Evolutionary conservation across 352 stramenopile genomes (phyloP).

Genomic region (Pythium biforme): DNA sequence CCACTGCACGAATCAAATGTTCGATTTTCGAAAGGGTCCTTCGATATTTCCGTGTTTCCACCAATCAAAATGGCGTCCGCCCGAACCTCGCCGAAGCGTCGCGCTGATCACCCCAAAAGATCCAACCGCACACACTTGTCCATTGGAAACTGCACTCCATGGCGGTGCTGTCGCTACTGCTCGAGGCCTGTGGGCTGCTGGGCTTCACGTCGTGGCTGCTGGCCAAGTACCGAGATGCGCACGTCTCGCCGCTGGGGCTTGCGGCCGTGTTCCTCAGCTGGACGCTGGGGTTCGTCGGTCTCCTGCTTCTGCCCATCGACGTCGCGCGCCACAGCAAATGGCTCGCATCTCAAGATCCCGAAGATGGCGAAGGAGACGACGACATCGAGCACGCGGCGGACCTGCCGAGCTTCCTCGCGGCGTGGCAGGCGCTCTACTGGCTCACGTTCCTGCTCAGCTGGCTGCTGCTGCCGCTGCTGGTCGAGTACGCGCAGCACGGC

Average conservation of each 20-base stretch:
- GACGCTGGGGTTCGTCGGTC: conserved; percentile 53
- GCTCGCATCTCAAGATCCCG: not conserved
- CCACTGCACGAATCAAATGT: not conserved
- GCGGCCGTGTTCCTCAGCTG: conserved; percentile 56
- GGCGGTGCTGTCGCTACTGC: conserved; percentile 39
- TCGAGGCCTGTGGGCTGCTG: conserved; percentile 45
- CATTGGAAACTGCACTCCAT: conserved; percentile 21
- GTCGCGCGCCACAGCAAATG: conserved; percentile 36
- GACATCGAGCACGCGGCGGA: not conserved
- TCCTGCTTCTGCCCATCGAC: conserved; percentile 66
- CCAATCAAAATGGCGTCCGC: not conserved
- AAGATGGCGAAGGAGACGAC: conserved; percentile 5
- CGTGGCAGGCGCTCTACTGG: conserved; percentile 70
- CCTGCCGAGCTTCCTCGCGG: conserved; percentile 26
- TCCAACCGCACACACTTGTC: not conserved
- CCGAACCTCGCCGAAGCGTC: not conserved
- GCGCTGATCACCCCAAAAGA: not conserved
- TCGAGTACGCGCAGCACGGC: conserved; percentile 59
- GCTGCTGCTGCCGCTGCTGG: conserved; percentile 56
- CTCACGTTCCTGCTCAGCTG: conserved; percentile 63
- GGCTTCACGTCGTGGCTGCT: conserved; percentile 64
- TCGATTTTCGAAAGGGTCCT: not conserved
- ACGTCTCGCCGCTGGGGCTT: conserved; percentile 37
- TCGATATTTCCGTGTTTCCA: not conserved
- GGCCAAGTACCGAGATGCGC: conserved; percentile 49